These are phyloP conservation scores for Panicum miliaceum DNA, from an alignment of 176 grass and related monocot genomes.

Conservation along the genomic window DNA sequence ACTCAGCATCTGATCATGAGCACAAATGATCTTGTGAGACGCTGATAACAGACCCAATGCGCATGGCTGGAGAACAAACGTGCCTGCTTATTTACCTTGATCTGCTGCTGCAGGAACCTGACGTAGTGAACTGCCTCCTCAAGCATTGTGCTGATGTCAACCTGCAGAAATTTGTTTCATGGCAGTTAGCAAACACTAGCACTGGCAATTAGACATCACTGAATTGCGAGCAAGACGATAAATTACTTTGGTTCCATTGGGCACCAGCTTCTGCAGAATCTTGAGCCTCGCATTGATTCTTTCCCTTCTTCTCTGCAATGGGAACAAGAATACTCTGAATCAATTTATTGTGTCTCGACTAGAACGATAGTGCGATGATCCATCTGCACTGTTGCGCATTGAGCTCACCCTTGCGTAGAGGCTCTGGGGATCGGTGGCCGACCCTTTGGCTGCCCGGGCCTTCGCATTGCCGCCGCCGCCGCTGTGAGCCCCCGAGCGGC, in stretches of 20 bases:
- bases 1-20: constrained; percentile 66
- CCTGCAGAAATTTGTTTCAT: constrained; percentile 41
- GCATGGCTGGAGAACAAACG: background rate
- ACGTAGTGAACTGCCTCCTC: constrained; percentile 84
- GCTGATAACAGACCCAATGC: background rate
- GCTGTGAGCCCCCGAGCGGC: constrained; percentile 3
- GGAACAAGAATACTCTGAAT: constrained; percentile 26
- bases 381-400: background rate
- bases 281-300: constrained; percentile 76
- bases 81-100: constrained; percentile 61
- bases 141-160: constrained; percentile 87
- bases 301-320: constrained; percentile 79
- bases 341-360: background rate
- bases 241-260: constrained; percentile 80
- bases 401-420: constrained; percentile 71
- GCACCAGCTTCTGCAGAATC: constrained; percentile 66
- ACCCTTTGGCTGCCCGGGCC: constrained; percentile 50
- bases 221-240: background rate
- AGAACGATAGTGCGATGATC: background rate
- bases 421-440: constrained; percentile 64
- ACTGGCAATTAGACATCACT: background rate
- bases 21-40: constrained; percentile 24
- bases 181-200: constrained; percentile 10
- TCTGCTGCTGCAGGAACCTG: constrained; percentile 83
- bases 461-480: constrained; percentile 40